phyloP scores from a whole-genome alignment of 2,329 filamentous ascomycete species.

The Bretziella fagacearum region DNA sequence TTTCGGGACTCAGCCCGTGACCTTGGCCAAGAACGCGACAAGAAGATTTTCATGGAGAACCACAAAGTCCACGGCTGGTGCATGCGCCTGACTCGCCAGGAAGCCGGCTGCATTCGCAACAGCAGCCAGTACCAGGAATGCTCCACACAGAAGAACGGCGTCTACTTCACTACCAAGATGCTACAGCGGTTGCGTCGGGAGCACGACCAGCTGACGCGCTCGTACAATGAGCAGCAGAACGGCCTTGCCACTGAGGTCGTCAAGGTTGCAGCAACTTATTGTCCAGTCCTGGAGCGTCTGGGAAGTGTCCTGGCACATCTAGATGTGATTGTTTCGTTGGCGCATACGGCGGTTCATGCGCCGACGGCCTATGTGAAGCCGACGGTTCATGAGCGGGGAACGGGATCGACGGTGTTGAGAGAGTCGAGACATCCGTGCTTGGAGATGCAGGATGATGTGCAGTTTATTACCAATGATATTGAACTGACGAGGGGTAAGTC shows the following conservation, averaged over 20 bases:
- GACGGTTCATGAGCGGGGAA: constrained; percentile 73
- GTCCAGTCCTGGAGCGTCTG: constrained; percentile 75
- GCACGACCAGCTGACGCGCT: constrained; percentile 82
- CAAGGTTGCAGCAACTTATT: constrained; percentile 82
- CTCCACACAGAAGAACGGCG: constrained; percentile 96
- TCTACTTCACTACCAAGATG: constrained; percentile 84
- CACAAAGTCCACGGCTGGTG: constrained; percentile 95
- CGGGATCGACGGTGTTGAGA: constrained; percentile 74
- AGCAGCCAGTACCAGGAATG: constrained; percentile 83
- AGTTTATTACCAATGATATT: constrained; percentile 97
- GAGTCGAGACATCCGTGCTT: constrained; percentile 94
- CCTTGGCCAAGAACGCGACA: constrained; percentile 81
- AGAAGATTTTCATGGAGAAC: constrained; percentile 95
- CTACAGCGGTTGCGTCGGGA: constrained; percentile 71
- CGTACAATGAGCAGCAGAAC: constrained; percentile 86
- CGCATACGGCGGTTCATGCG: constrained; percentile 83
- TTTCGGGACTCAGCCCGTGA: constrained; percentile 62
- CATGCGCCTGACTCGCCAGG: constrained; percentile 78
- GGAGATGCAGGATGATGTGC: constrained; percentile 96
- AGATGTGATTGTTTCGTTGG: constrained; percentile 87
- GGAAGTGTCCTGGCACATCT: constrained; percentile 80
- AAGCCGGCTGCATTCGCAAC: constrained; percentile 85
- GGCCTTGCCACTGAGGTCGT: constrained; percentile 88
- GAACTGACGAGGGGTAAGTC: constrained; percentile 60
- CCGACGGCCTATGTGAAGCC: constrained; percentile 83